phyloP scores from a whole-genome alignment of 495 filamentous ascomycete genomes.

The Penicillium lagena region DNA sequence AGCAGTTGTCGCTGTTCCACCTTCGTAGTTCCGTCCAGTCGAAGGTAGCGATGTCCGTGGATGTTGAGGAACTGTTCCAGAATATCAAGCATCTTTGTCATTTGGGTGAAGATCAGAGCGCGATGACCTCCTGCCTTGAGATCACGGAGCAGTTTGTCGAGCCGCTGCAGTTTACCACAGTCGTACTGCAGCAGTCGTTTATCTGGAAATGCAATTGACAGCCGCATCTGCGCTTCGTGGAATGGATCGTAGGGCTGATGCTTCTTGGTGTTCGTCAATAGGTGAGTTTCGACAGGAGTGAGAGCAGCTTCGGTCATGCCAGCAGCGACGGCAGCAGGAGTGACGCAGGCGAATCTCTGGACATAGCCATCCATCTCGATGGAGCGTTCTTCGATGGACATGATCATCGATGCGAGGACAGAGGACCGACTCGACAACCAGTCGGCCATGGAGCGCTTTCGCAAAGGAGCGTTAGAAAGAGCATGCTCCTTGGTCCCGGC shows the following conservation, averaged over 20 bases:
- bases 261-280: slow-evolving; percentile 40
- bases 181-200: slow-evolving; percentile 94
- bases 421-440: slow-evolving; percentile 70
- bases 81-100: slow-evolving; percentile 98
- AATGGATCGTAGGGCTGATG: slow-evolving; percentile 69
- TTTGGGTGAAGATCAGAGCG: slow-evolving; percentile 96
- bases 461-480: slow-evolving; percentile 30
- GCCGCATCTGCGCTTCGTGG: slow-evolving; percentile 87
- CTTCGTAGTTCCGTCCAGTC: slow-evolving; percentile 90
- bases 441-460: slow-evolving; percentile 46
- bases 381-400: slow-evolving; percentile 65
- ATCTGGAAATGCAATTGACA: slow-evolving; percentile 95
- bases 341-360: slow-evolving; percentile 84
- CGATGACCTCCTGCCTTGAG: slow-evolving; percentile 88
- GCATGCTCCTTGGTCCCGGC: slow-evolving; percentile 48
- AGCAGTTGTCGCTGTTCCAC: slow-evolving; percentile 92
- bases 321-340: slow-evolving; percentile 75
- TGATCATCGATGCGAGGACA: slow-evolving; percentile 64
- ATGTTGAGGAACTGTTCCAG: slow-evolving; percentile 98
- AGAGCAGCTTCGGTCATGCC: slow-evolving; percentile 66
- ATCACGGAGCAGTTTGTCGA: slow-evolving; percentile 79
- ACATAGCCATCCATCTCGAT: slow-evolving; percentile 66
- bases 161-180: slow-evolving; percentile 91
- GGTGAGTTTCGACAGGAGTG: slow-evolving; percentile 57
- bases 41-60: slow-evolving; percentile 92